Evolutionary conservation across 306 rosid species (phyloP).

Genomic region (Fagus sylvatica): DNA sequence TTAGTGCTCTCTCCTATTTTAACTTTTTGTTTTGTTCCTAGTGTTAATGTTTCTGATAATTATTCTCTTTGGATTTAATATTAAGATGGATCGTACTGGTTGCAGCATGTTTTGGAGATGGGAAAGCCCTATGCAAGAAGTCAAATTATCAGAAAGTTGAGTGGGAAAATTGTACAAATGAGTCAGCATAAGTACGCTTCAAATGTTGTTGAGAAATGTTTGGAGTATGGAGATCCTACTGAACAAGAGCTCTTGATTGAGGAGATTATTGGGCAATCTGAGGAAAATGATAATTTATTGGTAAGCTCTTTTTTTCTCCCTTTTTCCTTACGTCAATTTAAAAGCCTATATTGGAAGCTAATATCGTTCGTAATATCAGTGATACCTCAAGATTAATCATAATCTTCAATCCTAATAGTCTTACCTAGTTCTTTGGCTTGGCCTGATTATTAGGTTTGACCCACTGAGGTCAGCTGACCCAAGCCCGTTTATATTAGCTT

Average conservation of each 20-base stretch:
- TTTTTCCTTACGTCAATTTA: neutral
- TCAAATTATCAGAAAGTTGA: conserved; percentile 56
- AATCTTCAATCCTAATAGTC: neutral
- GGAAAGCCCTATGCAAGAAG: conserved; percentile 62
- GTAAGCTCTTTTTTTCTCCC: conserved; percentile 32
- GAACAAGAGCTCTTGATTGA: conserved; percentile 64
- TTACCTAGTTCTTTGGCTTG: neutral
- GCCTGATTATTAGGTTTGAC: neutral
- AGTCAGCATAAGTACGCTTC: conserved; percentile 88
- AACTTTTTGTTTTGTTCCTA: no score
- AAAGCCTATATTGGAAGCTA: neutral
- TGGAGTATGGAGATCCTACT: conserved; percentile 66
- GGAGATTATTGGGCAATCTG: conserved; percentile 73
- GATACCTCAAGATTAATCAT: no score
- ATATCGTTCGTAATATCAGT: neutral
- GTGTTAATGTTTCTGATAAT: no score
- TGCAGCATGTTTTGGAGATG: conserved; percentile 66
- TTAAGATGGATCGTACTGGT: conserved; percentile 13
- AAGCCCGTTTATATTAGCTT: no score
- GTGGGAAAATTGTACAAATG: conserved; percentile 56
- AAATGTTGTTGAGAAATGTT: conserved; percentile 88
- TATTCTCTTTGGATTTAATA: no score
- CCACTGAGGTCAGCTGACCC: neutral
- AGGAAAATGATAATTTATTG: conserved; percentile 67
- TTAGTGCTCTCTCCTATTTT: no score